phyloP scores from a whole-genome alignment of 1,284 basidiomycete species.

The Athelia psychrophila region DNA sequence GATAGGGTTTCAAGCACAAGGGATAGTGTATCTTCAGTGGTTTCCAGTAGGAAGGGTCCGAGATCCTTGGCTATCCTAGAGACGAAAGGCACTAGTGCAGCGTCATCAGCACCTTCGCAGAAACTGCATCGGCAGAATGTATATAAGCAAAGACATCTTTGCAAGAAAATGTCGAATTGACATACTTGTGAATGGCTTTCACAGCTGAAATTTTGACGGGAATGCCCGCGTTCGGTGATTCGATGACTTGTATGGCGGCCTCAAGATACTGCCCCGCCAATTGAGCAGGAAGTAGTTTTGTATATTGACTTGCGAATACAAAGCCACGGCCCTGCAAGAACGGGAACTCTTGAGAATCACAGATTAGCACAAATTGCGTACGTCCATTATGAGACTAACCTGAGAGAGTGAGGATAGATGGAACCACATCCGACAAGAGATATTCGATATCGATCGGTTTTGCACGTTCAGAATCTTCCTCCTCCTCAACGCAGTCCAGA shows the following conservation, averaged over 20 bases:
- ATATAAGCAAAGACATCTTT: not conserved
- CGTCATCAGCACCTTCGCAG: constrained; percentile 59
- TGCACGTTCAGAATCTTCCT: constrained; percentile 56
- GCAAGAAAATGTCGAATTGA: constrained; percentile 3
- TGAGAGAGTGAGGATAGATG: constrained; percentile 66
- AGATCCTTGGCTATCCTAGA: constrained; percentile 80
- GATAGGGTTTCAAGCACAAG: constrained; percentile 86
- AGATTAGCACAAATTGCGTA: not conserved
- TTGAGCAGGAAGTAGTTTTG: constrained; percentile 67
- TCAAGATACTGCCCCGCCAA: constrained; percentile 83
- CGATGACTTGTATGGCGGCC: constrained; percentile 84
- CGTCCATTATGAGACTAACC: constrained; percentile 37
- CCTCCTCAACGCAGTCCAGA: constrained; percentile 74
- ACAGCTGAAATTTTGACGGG: constrained; percentile 94
- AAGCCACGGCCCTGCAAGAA: constrained; percentile 95
- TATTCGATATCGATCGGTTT: constrained; percentile 76
- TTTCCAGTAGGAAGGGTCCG: constrained; percentile 77
- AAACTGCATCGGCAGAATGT: constrained; percentile 61
- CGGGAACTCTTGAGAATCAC: constrained; percentile 56
- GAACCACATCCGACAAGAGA: constrained; percentile 78
- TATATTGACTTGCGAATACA: constrained; percentile 91
- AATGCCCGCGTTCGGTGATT: constrained; percentile 63
- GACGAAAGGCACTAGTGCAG: constrained; percentile 62
- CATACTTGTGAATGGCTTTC: constrained; percentile 87
- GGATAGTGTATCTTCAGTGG: constrained; percentile 86